phyloP scores from a whole-genome alignment of 1,284 basidiomycete genomes.

The Mycena sp. region DNA sequence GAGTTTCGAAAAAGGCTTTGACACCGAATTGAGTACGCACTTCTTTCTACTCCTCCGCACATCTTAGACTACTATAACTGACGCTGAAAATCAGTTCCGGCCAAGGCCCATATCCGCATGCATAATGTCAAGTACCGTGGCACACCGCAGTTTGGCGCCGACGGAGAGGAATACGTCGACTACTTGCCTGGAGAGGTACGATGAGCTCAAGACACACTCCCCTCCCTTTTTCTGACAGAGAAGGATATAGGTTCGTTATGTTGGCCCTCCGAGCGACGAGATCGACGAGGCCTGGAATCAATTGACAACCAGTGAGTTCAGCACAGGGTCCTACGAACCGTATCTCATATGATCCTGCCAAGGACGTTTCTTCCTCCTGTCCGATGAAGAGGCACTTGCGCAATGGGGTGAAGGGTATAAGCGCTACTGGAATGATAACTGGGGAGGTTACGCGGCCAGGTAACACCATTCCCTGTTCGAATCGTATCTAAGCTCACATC shows the following conservation, averaged over 20 bases:
- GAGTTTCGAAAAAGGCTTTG: too few relatives aligned
- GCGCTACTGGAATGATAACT: conserved; percentile 10
- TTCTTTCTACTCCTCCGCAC: too few relatives aligned
- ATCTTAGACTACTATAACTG: too few relatives aligned
- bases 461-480: not conserved
- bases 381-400: conserved; percentile 11
- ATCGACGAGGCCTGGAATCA: conserved; percentile 24
- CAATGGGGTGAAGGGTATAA: conserved; percentile 6
- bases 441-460: conserved; percentile 16
- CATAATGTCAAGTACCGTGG: conserved; percentile 16
- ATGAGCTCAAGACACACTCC: too few relatives aligned
- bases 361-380: conserved; percentile 21
- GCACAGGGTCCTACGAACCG: not conserved
- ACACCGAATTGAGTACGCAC: too few relatives aligned
- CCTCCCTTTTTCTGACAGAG: too few relatives aligned
- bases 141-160: conserved; percentile 13
- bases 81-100: conserved; percentile 1
- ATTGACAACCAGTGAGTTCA: not conserved
- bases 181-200: conserved; percentile 9
- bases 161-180: conserved; percentile 11
- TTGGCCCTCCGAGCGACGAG: conserved; percentile 10
- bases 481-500: not conserved
- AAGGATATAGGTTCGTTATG: not conserved
- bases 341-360: not conserved
- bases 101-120: conserved; percentile 4